Evolutionary conservation across 179 eudicot genomes (phyloP), one percentile per base, ranked within the genome.

Genomic region (Gypsophila paniculata): DNA sequence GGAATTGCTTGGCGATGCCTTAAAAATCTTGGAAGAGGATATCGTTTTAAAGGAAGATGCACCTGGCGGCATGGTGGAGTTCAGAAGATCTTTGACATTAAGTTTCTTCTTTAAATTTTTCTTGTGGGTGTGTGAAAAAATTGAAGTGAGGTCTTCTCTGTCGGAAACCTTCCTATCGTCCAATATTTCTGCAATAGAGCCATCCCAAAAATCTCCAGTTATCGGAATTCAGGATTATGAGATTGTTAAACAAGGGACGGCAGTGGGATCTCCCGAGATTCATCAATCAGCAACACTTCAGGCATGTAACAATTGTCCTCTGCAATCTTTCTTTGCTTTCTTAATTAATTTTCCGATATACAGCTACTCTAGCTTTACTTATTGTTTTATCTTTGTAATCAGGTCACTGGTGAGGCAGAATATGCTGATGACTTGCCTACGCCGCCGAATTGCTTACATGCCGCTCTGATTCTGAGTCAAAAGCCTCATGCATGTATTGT

Each of bases 391-490:
- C 6, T 51, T 72, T 53, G 32, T 64, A 69, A 61, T 74, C 75
- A 91, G 97, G 98, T 93, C 65, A 89, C 98, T 8, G 99, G 99
- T 26, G 98, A 95, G 82, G 99, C 98, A 68, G 98, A 92, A 84
- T 95, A 92, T 69, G 86, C 90, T 61, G 99, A 92, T 84, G 99
- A 95, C 79, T 61, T 84, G 63, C 88, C 90, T 51, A 77, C 85
- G 89, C 96, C 99, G 46, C 90, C 89, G 25, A 86, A 83, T 78
- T 81, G 91, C 72, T 77, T 92, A 70, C 93, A 95, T 81, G 99
- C 90, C 78, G 95, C 96, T 71, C 72, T 92, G 60, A 57, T 95
- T 66, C 58, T 92, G 77, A 95, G 99, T 73, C 82, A 74, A 77
- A 95, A 92, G 84, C 95, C 99, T 76, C 96, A 95, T 90, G 99